Evolutionary conservation across 2,329 filamentous ascomycete genomes (phyloP).

Genomic region (Trichophyton verrucosum): DNA sequence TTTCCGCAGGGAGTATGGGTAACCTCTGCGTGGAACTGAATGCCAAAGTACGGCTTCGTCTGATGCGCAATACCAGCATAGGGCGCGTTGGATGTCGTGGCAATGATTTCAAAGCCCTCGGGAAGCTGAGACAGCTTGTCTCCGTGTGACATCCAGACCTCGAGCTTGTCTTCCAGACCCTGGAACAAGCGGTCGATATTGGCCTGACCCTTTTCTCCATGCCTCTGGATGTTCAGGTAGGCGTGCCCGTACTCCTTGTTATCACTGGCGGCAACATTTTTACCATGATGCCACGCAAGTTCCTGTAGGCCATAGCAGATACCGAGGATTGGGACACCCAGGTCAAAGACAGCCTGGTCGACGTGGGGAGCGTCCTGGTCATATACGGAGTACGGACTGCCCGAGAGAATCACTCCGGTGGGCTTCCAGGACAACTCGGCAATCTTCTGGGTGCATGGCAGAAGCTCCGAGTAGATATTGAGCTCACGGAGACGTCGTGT

Average conservation of each 20-base stretch:
- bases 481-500: constrained; percentile 42
- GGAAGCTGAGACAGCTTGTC: constrained; percentile 73
- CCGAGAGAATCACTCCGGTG: constrained; percentile 68
- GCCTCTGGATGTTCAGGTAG: constrained; percentile 48
- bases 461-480: constrained; percentile 76
- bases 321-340: constrained; percentile 49
- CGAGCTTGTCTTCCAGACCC: constrained; percentile 56
- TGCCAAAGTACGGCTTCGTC: constrained; percentile 54
- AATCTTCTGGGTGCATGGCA: constrained; percentile 73
- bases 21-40: constrained; percentile 87
- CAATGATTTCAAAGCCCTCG: constrained; percentile 59
- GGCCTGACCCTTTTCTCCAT: constrained; percentile 32
- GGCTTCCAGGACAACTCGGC: constrained; percentile 66
- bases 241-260: constrained; percentile 62
- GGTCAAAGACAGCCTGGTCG: constrained; percentile 68
- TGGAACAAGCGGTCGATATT: constrained; percentile 64
- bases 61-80: constrained; percentile 60
- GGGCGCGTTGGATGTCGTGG: constrained; percentile 60
- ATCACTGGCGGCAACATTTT: constrained; percentile 55
- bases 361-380: constrained; percentile 64
- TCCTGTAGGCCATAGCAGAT: constrained; percentile 57
- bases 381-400: constrained; percentile 68
- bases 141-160: constrained; percentile 78
- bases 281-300: constrained; percentile 57
- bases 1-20: constrained; percentile 55